These are phyloP conservation scores for Symbiodinium pilosum DNA, from an alignment of 73 alveolate genomes.

Conservation along the genomic window DNA sequence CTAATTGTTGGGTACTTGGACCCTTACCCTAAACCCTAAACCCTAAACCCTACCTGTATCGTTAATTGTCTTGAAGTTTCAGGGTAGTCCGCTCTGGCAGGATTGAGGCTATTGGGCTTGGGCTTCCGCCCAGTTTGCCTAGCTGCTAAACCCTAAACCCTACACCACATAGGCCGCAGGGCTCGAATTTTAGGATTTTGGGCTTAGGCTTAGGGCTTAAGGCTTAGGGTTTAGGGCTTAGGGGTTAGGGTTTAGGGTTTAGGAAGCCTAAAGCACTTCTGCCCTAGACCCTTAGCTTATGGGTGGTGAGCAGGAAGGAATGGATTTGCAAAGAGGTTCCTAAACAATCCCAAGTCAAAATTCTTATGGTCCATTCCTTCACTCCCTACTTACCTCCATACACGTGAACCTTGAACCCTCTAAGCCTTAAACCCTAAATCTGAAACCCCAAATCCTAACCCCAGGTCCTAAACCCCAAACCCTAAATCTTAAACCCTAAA, in stretches of 20 bases:
- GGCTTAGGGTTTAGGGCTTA: not conserved
- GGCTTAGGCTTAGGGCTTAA: not conserved
- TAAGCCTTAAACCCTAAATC: too few relatives aligned
- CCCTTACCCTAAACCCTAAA: not conserved
- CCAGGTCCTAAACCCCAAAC: not conserved
- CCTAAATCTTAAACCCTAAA: not conserved
- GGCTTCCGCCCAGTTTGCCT: too few relatives aligned
- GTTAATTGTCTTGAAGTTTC: too few relatives aligned
- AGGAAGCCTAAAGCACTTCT: not conserved
- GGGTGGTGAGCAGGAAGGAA: too few relatives aligned
- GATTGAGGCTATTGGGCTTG: too few relatives aligned
- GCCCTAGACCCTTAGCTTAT: not conserved
- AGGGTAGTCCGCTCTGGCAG: too few relatives aligned
- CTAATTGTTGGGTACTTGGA: not conserved
- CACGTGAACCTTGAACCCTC: too few relatives aligned
- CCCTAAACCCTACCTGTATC: not conserved
- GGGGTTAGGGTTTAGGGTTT: not conserved
- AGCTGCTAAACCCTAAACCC: not conserved
- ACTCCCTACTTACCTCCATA: too few relatives aligned
- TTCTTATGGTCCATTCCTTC: too few relatives aligned
- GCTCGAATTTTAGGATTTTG: not conserved
- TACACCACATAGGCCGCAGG: not conserved
- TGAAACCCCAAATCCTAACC: not conserved
- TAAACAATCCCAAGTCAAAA: too few relatives aligned
- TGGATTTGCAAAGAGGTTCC: too few relatives aligned